These are phyloP conservation scores for Elsinoe australis DNA, from an alignment of 2,329 filamentous ascomycete genomes.

Conservation along the genomic window DNA sequence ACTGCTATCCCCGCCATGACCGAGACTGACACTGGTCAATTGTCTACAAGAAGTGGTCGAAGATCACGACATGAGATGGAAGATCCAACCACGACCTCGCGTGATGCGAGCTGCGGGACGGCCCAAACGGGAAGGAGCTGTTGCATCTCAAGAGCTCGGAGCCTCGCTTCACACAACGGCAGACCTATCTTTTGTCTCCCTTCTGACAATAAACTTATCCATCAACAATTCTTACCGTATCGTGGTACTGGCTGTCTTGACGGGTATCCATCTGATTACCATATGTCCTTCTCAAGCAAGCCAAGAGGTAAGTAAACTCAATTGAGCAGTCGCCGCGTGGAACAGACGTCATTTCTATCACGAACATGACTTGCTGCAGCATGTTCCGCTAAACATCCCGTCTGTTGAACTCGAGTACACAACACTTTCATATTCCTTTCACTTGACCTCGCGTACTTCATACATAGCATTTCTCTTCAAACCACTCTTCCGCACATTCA, in stretches of 20 bases:
- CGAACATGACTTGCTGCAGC: background rate
- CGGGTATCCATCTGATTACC: background rate
- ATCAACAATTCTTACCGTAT: too few relatives aligned
- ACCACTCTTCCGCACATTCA: background rate
- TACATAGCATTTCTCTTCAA: too few relatives aligned
- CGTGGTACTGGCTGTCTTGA: too few relatives aligned
- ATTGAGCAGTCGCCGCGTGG: background rate
- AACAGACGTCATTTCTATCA: background rate
- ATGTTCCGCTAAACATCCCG: too few relatives aligned
- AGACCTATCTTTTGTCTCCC: too few relatives aligned
- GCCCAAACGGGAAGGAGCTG: slow-evolving; percentile 11
- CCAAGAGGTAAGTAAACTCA: slow-evolving; percentile 7
- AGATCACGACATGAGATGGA: too few relatives aligned
- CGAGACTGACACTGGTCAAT: slow-evolving; percentile 12
- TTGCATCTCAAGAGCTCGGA: too few relatives aligned
- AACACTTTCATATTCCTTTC: background rate
- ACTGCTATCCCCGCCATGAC: slow-evolving; percentile 17
- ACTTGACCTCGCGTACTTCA: too few relatives aligned
- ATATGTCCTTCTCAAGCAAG: background rate
- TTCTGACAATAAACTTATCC: background rate
- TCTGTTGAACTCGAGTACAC: background rate
- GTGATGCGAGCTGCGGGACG: too few relatives aligned
- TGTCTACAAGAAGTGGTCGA: too few relatives aligned
- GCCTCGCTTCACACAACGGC: background rate
- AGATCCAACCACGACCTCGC: too few relatives aligned